Conservation (phyloP, 2,329 filamentous ascomycete species). For the Pseudogymnoascus sp. region DNA sequence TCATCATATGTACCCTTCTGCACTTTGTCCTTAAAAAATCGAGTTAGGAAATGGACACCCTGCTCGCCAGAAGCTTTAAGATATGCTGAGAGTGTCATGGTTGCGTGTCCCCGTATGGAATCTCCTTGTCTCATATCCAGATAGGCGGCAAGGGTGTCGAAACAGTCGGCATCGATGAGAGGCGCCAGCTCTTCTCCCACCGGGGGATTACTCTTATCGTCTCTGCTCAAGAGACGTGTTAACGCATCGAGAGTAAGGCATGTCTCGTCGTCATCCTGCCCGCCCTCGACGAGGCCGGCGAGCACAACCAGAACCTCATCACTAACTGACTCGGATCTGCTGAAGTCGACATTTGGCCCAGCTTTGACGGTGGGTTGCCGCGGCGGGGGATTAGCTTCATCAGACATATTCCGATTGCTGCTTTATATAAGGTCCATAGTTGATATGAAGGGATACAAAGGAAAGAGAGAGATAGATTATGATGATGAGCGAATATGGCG, state of each 20-base stretch:
- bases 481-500: conserved; percentile 9
- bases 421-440: conserved; percentile 2
- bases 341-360: conserved; percentile 14
- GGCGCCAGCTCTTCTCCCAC: conserved; percentile 44
- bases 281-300: conserved; percentile 84
- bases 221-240: conserved; percentile 52
- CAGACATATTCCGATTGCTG: conserved; percentile 9
- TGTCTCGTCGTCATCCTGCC: conserved; percentile 70
- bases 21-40: conserved; percentile 68
- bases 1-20: conserved; percentile 75
- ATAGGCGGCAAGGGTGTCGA: conserved; percentile 80
- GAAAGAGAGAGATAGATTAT: not conserved
- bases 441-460: not conserved
- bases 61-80: conserved; percentile 68
- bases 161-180: conserved; percentile 64
- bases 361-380: conserved; percentile 15
- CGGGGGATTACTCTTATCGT: conserved; percentile 30
- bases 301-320: conserved; percentile 44
- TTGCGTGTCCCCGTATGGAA: conserved; percentile 71
- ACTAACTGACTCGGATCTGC: conserved; percentile 53
- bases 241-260: conserved; percentile 51
- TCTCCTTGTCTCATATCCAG: conserved; percentile 76
- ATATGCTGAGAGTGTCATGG: conserved; percentile 74
- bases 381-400: not conserved
- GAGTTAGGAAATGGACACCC: conserved; percentile 61